Evolutionary conservation across 768 basidiomycete species (phyloP), one percentile per base, ranked within the genome.

Genomic region (Suillus subalutaceus): DNA sequence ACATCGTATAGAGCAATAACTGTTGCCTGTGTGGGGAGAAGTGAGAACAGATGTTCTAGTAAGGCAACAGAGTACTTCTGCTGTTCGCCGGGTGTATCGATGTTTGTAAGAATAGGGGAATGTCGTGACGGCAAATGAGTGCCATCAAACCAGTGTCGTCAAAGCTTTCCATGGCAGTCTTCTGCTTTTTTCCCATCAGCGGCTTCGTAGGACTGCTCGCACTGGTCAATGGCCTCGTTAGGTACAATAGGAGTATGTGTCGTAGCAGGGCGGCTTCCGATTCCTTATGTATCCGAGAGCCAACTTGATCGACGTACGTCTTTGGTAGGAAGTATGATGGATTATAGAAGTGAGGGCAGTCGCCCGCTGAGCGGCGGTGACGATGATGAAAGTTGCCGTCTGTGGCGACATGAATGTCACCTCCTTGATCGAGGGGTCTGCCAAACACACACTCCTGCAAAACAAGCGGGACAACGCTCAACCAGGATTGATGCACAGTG

Each of bases 1-100:
- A 83, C 78, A 63, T 77, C 69, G 60, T 84, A 77, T 0, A 75
- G 59, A 3, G 65, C 57, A 2, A 68, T 52, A 3, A 79, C 69
- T 1, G 74, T 80, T 16, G 76, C 71, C 0, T 67, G 0, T 0
- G 65, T n/a, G 0, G 81, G 83, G 1, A 83, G 60, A 0, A 74
- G 59, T 0, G 61, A 63, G 56, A 73, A 75, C 1, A 82, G 66
- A 37, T 75, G 68, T 37, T 76, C 64, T 3, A 83, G 66, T 0
- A 82, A 69, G 0, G 79, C 70, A 5, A 83, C 69, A 35, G 74
- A 72, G 67, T 78, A 82, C 26, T 80, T 75, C 63, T 82, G 78
- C 65, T 80, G 69, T 62, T 82, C 77, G 6, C 80, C 79, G n/a
- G 79, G 72, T 1, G 79, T 72, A 65, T 79, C 75, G 18, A 84